Percentiles rank a stretch among this genome's conserved stretches.
Conservation (phyloP, 495 filamentous ascomycete genomes). For the Neurospora tetraspora region DNA sequence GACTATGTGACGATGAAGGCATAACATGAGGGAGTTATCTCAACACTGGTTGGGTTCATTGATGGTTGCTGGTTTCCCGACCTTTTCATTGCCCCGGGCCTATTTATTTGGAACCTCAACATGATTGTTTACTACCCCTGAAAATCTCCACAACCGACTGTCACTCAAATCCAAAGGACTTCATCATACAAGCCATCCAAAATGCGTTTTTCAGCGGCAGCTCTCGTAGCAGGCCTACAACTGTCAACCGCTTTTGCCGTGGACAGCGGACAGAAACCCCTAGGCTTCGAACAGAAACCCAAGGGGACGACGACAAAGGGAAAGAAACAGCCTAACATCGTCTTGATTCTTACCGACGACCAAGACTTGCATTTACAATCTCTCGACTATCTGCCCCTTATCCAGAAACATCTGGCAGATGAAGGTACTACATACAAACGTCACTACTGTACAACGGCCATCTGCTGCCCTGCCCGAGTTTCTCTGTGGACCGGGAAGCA, state of each 20-base stretch:
- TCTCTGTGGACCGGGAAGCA: constrained; percentile 55
- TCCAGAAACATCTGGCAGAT: constrained; percentile 41
- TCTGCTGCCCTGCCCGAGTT: constrained; percentile 57
- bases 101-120: background rate
- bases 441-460: constrained; percentile 53
- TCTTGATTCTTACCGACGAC: constrained; percentile 59
- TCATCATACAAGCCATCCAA: background rate
- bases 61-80: background rate
- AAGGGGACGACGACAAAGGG: background rate
- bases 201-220: constrained; percentile 10
- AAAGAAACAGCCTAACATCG: constrained; percentile 42
- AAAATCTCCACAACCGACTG: background rate
- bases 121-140: background rate
- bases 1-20: background rate
- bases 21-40: background rate
- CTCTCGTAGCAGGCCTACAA: constrained; percentile 11
- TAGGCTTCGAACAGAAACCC: constrained; percentile 4
- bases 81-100: background rate
- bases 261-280: background rate
- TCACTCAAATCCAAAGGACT: background rate
- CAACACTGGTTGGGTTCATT: background rate
- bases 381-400: constrained; percentile 45
- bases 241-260: constrained; percentile 4
- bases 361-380: constrained; percentile 54
- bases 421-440: constrained; percentile 45